Evolutionary conservation across 108 stramenopile species (phyloP), one percentile per base, ranked within the genome.

Genomic region (Pseudonitzschia delicatissima): DNA sequence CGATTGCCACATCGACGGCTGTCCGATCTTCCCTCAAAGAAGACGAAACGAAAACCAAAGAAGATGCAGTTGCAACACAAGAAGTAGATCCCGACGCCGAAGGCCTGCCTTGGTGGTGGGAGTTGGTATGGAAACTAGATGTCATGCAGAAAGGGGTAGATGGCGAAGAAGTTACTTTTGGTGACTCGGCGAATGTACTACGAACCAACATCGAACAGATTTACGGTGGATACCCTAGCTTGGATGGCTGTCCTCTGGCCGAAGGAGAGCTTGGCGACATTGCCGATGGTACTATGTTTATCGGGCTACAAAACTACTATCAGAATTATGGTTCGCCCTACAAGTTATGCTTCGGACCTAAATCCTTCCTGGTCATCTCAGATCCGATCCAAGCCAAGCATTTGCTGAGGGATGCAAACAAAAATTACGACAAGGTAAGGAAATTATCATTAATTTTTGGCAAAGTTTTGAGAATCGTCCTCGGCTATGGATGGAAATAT

Each of bases 331-430:
- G 93, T 7, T 81, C 80, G 29, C 92, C 94, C 5, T 98, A 97
- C 88, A 98, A 98, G 76, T 76, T 98, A 5, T 96, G 95, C 76
- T 98, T 98, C 59, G 70, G 97, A 17, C 97, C 97, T 37, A 98
- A 98, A 77, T 90, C 87, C 12, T 98, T 98, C 76, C 69, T 97
- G 53, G 97, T 98, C 52, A 81, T 98, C 32, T 84, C 83, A 9
- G 97, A 98, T 76, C 93, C 94, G 4, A 84, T 94, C 4, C 93
- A 95, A 74, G 91, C 91, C 1, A 80, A 74, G 39, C 94, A 97
- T 69, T 70, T 98, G 7, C 66, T 98, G 29, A 60, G 86, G 4
- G 94, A 95, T 65, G 95, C 91, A 53, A 89, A 92, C 66, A 75
- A 67, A 27, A 70, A 74, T 13, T 98, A 96, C 68, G 96, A 98